Conservation (phyloP, 441 rosid species). For the Theobroma grandiflorum region DNA sequence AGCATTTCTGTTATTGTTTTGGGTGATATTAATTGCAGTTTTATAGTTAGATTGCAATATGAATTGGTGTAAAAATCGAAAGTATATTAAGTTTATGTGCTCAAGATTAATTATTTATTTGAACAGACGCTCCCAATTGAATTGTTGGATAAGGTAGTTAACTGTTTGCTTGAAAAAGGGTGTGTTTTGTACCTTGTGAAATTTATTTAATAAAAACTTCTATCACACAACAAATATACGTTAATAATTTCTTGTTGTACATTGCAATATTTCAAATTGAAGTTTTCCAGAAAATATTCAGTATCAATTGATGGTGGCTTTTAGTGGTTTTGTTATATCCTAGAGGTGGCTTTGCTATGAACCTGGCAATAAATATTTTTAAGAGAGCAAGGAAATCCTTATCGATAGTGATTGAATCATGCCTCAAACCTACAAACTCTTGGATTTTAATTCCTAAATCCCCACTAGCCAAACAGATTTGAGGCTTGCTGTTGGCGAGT, state of each 20-base stretch:
- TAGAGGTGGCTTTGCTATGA: neutral
- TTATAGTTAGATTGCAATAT: neutral
- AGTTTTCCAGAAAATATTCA: neutral
- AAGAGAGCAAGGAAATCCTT: neutral
- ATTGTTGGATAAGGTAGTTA: neutral
- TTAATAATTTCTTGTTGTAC: neutral
- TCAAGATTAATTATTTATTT: neutral
- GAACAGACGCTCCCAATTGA: neutral
- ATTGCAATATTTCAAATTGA: no score
- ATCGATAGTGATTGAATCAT: neutral
- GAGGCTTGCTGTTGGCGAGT: neutral
- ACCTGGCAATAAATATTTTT: neutral
- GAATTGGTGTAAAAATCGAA: neutral
- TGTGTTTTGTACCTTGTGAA: neutral
- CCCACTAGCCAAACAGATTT: neutral
- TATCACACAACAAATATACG: neutral
- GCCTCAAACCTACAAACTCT: no score
- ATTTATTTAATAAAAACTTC: neutral
- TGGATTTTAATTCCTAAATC: neutral
- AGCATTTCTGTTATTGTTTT: neutral
- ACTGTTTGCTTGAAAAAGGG: constrained; percentile 4
- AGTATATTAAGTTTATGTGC: neutral
- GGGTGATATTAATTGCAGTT: neutral
- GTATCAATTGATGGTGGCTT: neutral
- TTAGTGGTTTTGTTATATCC: neutral